Conservation (phyloP, 371 early-diverging fungal genomes). For the Mortierella sp. region DNA sequence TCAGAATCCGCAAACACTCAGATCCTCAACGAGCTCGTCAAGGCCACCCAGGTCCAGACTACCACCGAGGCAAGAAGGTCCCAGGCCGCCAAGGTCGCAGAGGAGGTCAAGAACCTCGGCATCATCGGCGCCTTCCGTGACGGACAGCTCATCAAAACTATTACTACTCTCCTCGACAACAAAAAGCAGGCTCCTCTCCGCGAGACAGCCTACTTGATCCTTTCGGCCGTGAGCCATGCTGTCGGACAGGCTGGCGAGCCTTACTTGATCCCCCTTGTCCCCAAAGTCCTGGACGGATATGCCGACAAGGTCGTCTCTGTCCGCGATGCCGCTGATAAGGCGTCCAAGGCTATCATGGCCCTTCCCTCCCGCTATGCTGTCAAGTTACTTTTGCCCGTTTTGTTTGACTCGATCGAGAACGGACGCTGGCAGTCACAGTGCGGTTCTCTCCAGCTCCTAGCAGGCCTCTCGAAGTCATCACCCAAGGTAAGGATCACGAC, state of each 20-base stretch:
- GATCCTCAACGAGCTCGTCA: constrained; percentile 44
- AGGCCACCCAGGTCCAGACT: constrained; percentile 46
- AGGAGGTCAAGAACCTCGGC: constrained; percentile 43
- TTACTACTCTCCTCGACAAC: constrained; percentile 49
- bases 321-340: constrained; percentile 68
- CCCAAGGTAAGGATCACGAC: constrained; percentile 39
- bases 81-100: constrained; percentile 37
- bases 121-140: constrained; percentile 39
- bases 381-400: constrained; percentile 61
- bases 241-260: constrained; percentile 67
- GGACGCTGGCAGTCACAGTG: constrained; percentile 74
- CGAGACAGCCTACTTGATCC: constrained; percentile 67
- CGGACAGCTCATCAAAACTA: constrained; percentile 42
- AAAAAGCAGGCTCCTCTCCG: constrained; percentile 66
- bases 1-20: constrained; percentile 28
- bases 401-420: constrained; percentile 66
- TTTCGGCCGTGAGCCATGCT: constrained; percentile 59
- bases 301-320: constrained; percentile 69
- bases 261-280: constrained; percentile 65
- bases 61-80: constrained; percentile 28
- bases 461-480: constrained; percentile 59
- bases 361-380: constrained; percentile 61
- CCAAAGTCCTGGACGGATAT: constrained; percentile 61
- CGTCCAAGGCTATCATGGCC: constrained; percentile 62
- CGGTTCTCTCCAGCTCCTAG: constrained; percentile 62